These are phyloP conservation scores for Trametes gibbosa DNA, from an alignment of 768 basidiomycete species.

Conservation along the genomic window DNA sequence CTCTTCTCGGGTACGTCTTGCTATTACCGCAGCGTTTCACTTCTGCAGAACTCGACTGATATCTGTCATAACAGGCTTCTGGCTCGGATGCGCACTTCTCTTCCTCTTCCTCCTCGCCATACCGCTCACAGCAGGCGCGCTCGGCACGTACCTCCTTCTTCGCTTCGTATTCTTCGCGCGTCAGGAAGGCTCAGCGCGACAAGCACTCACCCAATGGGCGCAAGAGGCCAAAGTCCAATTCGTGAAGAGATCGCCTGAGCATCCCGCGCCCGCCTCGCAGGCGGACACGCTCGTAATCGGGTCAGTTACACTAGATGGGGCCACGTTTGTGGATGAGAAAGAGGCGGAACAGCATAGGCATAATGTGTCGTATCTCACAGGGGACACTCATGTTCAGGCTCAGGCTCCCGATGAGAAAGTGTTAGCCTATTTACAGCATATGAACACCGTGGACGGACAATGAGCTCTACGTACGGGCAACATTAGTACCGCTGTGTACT, in stretches of 20 bases:
- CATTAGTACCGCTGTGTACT: too few relatives aligned
- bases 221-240: constrained; percentile 16
- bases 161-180: constrained; percentile 14
- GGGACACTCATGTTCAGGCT: background rate
- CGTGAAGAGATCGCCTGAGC: background rate
- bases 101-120: constrained; percentile 19
- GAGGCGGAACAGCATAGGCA: background rate
- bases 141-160: constrained; percentile 14
- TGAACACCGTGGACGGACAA: too few relatives aligned
- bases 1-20: constrained; percentile 18
- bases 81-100: constrained; percentile 19
- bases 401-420: too few relatives aligned
- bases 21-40: too few relatives aligned
- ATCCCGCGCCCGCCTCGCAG: background rate
- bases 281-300: background rate
- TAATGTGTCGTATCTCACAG: background rate
- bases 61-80: constrained; percentile 6
- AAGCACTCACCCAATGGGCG: constrained; percentile 9
- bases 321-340: background rate
- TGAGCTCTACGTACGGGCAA: too few relatives aligned
- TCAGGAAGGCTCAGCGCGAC: constrained; percentile 11
- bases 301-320: background rate
- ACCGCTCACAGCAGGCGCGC: constrained; percentile 4
- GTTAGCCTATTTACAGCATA: too few relatives aligned
- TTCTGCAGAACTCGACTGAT: background rate